Evolutionary conservation across 2,329 filamentous ascomycete species (phyloP), one percentile per base, ranked within the genome.

Genomic region (Colletotrichum tabaci): DNA sequence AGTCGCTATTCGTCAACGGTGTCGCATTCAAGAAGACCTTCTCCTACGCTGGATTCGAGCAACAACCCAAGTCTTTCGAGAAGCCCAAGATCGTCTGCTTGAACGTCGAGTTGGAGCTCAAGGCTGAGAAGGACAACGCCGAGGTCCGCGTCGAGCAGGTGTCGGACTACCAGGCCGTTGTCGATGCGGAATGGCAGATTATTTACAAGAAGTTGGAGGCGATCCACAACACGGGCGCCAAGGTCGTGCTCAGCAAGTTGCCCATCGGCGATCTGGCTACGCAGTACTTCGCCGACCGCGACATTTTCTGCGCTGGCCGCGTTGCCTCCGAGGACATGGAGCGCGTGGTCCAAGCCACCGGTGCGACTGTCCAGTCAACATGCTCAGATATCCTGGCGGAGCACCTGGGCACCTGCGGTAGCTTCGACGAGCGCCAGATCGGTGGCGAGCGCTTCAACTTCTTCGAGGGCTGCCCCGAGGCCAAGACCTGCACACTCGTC

Each of bases 11-110:
- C 84, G 93, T 99, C 80, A 96, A 98, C 82, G 96, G 96, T 80
- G 96, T 99, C 74, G 96, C 96, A 46, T 99, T 99, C 89, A 98
- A 98, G 88, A 99, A 99, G 90, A 99, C 96, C 6, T 99, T 99
- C 84, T 95, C 96, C 62, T 99, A 99, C 81, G 96, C 96, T 77
- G 96, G 96, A 80, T 99, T 99, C 85, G 96, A 99, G 86, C 96
- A 99, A 86, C 96, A 99, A 86, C 96, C 96, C 76, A 99, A 99
- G 85, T 92, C 90, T 9, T 98, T 99, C 87, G 91, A 89, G 80
- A 90, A 98, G 84, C 96, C 96, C 73, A 97, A 97, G 88, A 97
- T 99, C 77, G 94, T 98, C 73, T 98, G 96, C 84, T 86, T 99
- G 77, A 99, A 98, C 82, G 96, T 99, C 77, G 96, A 99, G 85